phyloP scores from a whole-genome alignment of 2,329 filamentous ascomycete species.

The Paraphoma sp. region DNA sequence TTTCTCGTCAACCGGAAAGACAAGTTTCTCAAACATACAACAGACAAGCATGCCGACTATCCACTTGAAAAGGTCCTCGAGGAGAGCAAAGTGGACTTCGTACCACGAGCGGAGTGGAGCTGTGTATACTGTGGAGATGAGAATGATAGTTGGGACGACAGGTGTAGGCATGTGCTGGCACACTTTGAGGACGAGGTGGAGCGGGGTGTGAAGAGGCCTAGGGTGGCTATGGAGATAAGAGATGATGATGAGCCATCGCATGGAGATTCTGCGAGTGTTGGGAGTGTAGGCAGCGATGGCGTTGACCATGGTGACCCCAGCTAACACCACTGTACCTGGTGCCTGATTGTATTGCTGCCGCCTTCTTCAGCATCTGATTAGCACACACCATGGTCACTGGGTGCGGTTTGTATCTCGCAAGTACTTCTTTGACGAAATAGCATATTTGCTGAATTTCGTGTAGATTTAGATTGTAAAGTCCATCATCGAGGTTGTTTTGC shows the following conservation, averaged over 20 bases:
- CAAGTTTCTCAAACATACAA: slow-evolving; percentile 30
- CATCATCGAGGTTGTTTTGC: too few relatives aligned
- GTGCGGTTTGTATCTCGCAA: too few relatives aligned
- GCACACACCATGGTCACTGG: too few relatives aligned
- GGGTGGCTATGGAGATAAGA: neutral
- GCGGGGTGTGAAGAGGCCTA: slow-evolving; percentile 1
- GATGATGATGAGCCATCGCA: neutral
- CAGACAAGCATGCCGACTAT: slow-evolving; percentile 17
- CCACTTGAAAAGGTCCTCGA: slow-evolving; percentile 18
- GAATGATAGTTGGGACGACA: slow-evolving; percentile 24
- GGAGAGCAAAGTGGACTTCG: slow-evolving; percentile 21
- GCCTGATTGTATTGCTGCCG: neutral
- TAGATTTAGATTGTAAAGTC: too few relatives aligned
- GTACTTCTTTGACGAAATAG: too few relatives aligned
- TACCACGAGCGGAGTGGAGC: slow-evolving; percentile 11
- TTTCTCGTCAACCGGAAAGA: slow-evolving; percentile 33
- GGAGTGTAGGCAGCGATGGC: neutral
- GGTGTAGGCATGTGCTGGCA: slow-evolving; percentile 26
- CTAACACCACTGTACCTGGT: too few relatives aligned
- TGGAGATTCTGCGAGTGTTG: neutral
- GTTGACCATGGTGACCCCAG: neutral
- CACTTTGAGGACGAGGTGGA: slow-evolving; percentile 27
- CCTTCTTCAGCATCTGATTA: too few relatives aligned
- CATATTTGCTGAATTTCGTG: too few relatives aligned
- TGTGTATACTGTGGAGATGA: slow-evolving; percentile 20